phyloP scores from a whole-genome alignment of 2,329 filamentous ascomycete genomes.

The Diaporthe sp. region DNA sequence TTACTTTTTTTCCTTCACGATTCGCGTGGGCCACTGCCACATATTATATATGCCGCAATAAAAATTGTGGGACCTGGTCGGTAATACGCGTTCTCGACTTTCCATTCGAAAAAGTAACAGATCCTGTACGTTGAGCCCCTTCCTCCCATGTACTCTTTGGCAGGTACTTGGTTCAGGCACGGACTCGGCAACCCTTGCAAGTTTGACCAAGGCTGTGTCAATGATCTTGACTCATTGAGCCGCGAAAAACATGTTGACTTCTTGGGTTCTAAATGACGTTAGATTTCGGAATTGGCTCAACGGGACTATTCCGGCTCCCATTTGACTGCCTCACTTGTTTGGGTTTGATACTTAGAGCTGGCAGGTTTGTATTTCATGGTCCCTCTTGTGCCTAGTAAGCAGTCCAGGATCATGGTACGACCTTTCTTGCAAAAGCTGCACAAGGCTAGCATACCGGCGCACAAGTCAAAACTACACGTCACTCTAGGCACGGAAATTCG shows the following conservation, averaged over 20 bases:
- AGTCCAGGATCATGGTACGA: no score
- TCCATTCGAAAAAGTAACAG: neutral
- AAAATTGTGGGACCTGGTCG: neutral
- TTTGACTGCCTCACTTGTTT: neutral
- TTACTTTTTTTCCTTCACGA: neutral
- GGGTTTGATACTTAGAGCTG: neutral
- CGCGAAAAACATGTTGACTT: no score
- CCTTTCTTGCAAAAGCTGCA: neutral
- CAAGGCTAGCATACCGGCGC: neutral
- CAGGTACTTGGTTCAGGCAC: neutral
- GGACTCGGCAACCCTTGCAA: neutral
- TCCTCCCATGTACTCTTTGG: neutral
- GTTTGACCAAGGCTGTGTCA: neutral
- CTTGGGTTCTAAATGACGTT: neutral
- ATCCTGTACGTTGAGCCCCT: neutral
- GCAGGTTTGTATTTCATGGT: no score
- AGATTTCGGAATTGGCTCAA: neutral
- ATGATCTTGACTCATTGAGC: neutral
- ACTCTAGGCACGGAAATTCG: neutral
- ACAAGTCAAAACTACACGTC: neutral
- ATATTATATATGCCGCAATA: neutral
- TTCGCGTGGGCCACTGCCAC: neutral
- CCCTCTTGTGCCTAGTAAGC: neutral
- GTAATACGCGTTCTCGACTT: rapidly evolving
- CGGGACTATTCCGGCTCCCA: neutral